Evolutionary conservation across 768 basidiomycete genomes (phyloP), one percentile per base, ranked within the genome.

Genomic region (Termitomyces sp.): DNA sequence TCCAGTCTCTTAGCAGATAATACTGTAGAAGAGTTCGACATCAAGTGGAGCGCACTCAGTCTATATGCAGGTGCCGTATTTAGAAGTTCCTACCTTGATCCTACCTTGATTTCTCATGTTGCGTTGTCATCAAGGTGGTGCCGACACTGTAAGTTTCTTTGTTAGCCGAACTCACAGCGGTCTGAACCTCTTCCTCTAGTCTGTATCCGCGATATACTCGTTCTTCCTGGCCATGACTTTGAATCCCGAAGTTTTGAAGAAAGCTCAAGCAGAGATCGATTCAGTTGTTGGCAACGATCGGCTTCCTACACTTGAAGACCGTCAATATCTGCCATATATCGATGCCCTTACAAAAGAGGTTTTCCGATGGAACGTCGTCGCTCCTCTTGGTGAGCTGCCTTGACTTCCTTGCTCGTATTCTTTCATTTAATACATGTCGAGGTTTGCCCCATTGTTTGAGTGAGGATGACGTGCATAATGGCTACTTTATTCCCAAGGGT

Each of bases 201-300:
- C 82, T 20, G 84, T 85, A 57, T 83, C 85, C 46, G 74, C 79
- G 2, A 74, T 83, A 55, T 79, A 83, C 65, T 76, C 83, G 0
- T 79, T 86, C 56, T 86, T 84, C 71, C 72, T 87, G 44, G 85
- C 84, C 24, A 76, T 86, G 75, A 68, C 81, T 6, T 75, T 84
- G 30, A 72, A 80, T 64, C 85, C 84, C 5, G 78, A 79, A 34
- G 82, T 71, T 18, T 76, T 76, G 60, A 78, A 74, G 66, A 85
- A 79, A 67, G 85, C 85, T 20, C 86, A 85, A 56, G 74, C 72
- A 55, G 85, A 87, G 68, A 79, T 87, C 60, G 85, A 87, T 65
- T 65, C 75, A 33, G 74, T 86, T 7, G 61, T 86, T 57, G 85
- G 85, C 53, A 71, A 67, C 57, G 82, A 85, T 63, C 77, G 85